A percentile compares a stretch with the other conserved stretches of the same genome.
These are phyloP conservation scores for Salvia miltiorrhiza DNA, from an alignment of 257 asterid species.

Conservation along the genomic window DNA sequence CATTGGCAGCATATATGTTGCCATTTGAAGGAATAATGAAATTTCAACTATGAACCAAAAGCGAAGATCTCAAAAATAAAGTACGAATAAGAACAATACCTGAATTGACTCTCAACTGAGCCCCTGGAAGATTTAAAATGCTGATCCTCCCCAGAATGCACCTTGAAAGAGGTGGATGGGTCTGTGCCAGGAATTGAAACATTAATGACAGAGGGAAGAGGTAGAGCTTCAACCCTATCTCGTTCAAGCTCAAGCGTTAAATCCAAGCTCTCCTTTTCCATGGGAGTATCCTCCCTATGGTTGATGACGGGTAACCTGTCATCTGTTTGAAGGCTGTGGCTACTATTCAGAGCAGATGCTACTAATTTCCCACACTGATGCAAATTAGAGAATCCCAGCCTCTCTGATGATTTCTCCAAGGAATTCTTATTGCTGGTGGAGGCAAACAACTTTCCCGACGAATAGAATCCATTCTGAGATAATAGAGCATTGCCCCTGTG, in stretches of 20 bases:
- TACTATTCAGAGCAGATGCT: slow-evolving; percentile 53
- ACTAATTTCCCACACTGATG: slow-evolving; percentile 67
- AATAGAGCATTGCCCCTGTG: slow-evolving; percentile 24
- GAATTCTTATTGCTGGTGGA: slow-evolving; percentile 26
- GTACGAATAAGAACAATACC: slow-evolving; percentile 37
- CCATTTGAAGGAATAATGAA: neutral
- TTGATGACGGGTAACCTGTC: slow-evolving; percentile 25
- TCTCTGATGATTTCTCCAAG: slow-evolving; percentile 30
- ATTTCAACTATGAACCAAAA: slow-evolving; percentile 1
- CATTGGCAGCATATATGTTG: neutral
- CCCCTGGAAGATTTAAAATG: slow-evolving; percentile 45
- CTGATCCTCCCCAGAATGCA: slow-evolving; percentile 27
- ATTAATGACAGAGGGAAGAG: slow-evolving; percentile 49
- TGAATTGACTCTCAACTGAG: slow-evolving; percentile 50
- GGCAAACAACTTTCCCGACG: slow-evolving; percentile 33
- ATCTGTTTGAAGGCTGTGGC: slow-evolving; percentile 26
- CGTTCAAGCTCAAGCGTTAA: slow-evolving; percentile 51
- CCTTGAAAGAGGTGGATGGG: slow-evolving; percentile 33
- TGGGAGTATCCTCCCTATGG: slow-evolving; percentile 39
- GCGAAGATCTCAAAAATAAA: neutral
- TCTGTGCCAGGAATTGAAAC: slow-evolving; percentile 56
- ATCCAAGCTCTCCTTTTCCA: slow-evolving; percentile 57
- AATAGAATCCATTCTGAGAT: slow-evolving; percentile 46
- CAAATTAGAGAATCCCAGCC: slow-evolving; percentile 55
- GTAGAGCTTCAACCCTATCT: slow-evolving; percentile 29